phyloP scores from a whole-genome alignment of 306 rosid species.

The Dryas octopetala region DNA sequence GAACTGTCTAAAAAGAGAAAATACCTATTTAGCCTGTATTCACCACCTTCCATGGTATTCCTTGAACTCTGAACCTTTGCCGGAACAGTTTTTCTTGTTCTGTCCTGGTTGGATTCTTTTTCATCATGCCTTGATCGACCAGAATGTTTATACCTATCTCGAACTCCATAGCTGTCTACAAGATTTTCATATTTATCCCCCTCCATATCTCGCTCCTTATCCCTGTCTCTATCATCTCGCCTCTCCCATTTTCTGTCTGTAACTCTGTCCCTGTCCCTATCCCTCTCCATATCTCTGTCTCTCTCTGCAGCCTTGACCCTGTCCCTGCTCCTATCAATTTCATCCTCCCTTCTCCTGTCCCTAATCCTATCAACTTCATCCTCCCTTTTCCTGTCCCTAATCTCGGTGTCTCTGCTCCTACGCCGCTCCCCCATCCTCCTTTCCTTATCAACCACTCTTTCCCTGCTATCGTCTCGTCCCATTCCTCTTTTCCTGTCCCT shows the following conservation, averaged over 20 bases:
- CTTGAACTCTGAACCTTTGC: constrained; percentile 31
- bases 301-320: constrained; percentile 17
- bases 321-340: constrained; percentile 39
- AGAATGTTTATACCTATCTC: constrained; percentile 45
- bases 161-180: constrained; percentile 42
- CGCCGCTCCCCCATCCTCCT: constrained; percentile 49
- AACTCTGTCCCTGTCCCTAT: constrained; percentile 24
- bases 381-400: constrained; percentile 40
- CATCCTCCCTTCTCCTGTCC: constrained; percentile 53
- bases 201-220: constrained; percentile 37
- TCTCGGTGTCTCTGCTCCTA: constrained; percentile 28
- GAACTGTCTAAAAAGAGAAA: not conserved
- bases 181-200: constrained; percentile 47
- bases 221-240: constrained; percentile 35
- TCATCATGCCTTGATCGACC: constrained; percentile 56
- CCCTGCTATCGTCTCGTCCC: constrained; percentile 52
- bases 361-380: constrained; percentile 43
- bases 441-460: constrained; percentile 47
- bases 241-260: constrained; percentile 26
- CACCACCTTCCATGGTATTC: constrained; percentile 33
- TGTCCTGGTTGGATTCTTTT: constrained; percentile 38
- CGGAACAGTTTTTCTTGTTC: constrained; percentile 34
- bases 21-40: constrained; percentile 48
- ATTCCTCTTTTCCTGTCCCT: constrained; percentile 50
- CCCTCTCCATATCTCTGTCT: constrained; percentile 37